Conservation (phyloP, 257 asterid species). For the Dorcoceras hygrometricum region DNA sequence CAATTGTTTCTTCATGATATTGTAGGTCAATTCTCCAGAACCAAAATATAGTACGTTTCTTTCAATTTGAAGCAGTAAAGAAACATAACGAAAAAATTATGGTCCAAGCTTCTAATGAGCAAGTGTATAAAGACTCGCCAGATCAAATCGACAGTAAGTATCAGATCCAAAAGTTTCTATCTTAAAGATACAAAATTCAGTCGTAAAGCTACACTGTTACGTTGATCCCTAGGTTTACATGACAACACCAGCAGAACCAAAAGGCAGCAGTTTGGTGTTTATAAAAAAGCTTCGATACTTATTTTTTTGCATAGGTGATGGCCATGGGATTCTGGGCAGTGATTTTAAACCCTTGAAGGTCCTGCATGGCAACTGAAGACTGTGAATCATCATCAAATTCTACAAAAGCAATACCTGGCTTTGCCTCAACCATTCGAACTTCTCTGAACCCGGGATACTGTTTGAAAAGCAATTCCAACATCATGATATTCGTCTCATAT, state of each 20-base stretch:
- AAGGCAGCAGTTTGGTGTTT: background rate
- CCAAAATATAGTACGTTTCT: background rate
- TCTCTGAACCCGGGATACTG: conserved; percentile 94
- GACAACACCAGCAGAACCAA: background rate
- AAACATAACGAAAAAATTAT: too few relatives aligned
- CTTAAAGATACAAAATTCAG: background rate
- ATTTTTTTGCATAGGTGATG: conserved; percentile 83
- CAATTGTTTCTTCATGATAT: background rate
- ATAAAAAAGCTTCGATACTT: background rate
- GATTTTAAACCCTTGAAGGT: conserved; percentile 93
- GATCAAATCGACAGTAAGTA: background rate
- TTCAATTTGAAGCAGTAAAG: background rate
- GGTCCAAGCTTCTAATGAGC: background rate
- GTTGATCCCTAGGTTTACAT: background rate
- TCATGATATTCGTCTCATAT: conserved; percentile 80
- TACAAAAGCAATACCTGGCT: conserved; percentile 95
- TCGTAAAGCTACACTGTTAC: background rate
- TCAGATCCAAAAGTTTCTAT: background rate
- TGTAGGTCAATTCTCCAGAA: background rate
- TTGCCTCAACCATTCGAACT: conserved; percentile 94
- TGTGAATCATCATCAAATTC: conserved; percentile 84
- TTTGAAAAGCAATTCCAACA: conserved; percentile 91
- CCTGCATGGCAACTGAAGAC: conserved; percentile 96
- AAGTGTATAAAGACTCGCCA: background rate
- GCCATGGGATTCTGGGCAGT: conserved; percentile 90